phyloP scores from a whole-genome alignment of 352 stramenopile species.

The Phytophthora palmivora region DNA sequence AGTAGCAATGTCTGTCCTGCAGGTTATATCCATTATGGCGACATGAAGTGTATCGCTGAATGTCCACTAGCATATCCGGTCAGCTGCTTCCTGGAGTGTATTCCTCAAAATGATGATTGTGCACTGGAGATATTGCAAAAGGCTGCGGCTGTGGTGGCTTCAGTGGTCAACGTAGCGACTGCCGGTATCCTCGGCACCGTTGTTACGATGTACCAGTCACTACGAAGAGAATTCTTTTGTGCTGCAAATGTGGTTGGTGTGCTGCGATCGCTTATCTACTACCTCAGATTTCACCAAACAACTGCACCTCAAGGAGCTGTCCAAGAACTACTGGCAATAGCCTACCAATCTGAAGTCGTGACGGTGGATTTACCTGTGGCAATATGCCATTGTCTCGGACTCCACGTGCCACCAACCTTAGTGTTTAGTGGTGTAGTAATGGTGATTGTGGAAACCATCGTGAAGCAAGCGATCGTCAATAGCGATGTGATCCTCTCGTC shows the following conservation, averaged over 20 bases:
- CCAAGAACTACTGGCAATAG: conserved; percentile 17
- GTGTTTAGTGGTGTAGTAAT: conserved; percentile 29
- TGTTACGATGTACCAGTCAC: conserved; percentile 2
- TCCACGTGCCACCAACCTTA: conserved; percentile 21
- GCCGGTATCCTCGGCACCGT: conserved; percentile 25
- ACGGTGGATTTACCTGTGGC: conserved; percentile 29
- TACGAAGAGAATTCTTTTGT: conserved; percentile 24
- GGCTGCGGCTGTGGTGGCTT: conserved; percentile 7
- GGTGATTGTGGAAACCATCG: conserved; percentile 28
- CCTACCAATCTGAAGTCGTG: conserved; percentile 32
- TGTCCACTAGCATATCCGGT: conserved; percentile 55
- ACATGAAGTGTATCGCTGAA: conserved; percentile 18
- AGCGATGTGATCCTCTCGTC: conserved; percentile 29
- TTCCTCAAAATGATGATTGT: conserved; percentile 21
- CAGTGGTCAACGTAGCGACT: conserved; percentile 31
- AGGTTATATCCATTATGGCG: conserved; percentile 17
- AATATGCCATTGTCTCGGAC: conserved; percentile 26
- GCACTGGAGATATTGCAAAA: conserved; percentile 16
- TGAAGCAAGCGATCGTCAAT: conserved; percentile 27
- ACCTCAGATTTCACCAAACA: conserved; percentile 23
- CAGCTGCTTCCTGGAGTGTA: conserved; percentile 15
- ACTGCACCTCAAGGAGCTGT: conserved; percentile 18
- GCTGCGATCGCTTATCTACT: conserved; percentile 26
- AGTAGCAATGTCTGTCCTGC: conserved; percentile 15
- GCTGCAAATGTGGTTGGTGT: conserved; percentile 29